A percentile compares a stretch with the other conserved stretches of the same genome.
These are phyloP conservation scores for Fusarium sp. DNA, from an alignment of 2,329 filamentous ascomycete species.

Conservation along the genomic window DNA sequence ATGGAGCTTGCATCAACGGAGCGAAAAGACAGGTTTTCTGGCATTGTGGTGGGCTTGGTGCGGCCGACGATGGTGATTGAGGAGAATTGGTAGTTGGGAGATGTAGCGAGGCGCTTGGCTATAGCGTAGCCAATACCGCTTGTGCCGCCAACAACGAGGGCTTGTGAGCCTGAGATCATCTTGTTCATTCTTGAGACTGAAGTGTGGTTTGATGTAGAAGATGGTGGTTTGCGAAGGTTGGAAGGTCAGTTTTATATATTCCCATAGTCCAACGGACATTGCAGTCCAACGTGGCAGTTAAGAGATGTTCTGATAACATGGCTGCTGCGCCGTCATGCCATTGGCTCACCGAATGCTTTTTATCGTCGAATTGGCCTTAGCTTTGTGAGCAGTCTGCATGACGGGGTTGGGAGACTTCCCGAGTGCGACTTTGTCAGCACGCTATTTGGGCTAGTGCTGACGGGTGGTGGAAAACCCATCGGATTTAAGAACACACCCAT, in stretches of 20 bases:
- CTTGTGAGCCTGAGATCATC: background rate
- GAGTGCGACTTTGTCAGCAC: background rate
- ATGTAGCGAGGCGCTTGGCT: slow-evolving; percentile 49
- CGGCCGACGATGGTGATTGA: slow-evolving; percentile 52
- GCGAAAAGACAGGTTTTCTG: slow-evolving; percentile 52
- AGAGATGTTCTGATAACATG: background rate
- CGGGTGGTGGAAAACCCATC: background rate
- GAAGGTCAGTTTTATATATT: background rate
- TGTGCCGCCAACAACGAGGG: slow-evolving; percentile 52
- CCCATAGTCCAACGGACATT: background rate
- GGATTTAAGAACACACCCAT: background rate
- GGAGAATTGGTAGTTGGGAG: slow-evolving; percentile 39
- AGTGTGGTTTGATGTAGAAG: background rate
- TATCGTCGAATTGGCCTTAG: background rate
- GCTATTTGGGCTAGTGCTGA: background rate
- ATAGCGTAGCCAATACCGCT: slow-evolving; percentile 53
- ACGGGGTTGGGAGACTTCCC: background rate
- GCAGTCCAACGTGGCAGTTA: background rate
- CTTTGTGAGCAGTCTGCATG: background rate
- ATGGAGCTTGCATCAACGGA: slow-evolving; percentile 52
- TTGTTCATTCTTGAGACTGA: background rate
- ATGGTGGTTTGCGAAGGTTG: background rate
- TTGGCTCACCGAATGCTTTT: background rate
- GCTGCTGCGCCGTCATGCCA: background rate
- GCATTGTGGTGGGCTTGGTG: slow-evolving; percentile 47